phyloP scores from a whole-genome alignment of 352 stramenopile species.

The Blastocystis sp. region DNA sequence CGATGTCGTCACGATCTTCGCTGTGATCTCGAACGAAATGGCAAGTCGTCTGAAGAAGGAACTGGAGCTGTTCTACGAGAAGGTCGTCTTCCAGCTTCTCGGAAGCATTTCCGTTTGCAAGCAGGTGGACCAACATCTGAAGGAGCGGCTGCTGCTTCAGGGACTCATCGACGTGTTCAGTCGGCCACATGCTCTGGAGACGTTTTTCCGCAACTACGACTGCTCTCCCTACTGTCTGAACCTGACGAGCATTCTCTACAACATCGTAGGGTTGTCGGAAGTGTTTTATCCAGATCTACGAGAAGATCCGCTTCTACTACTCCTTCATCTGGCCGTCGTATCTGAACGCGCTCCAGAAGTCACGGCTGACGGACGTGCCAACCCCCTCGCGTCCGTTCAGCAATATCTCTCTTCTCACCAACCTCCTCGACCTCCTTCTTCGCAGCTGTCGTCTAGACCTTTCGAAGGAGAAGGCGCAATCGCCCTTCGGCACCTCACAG shows the following conservation, averaged over 20 bases:
- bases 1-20: slow-evolving; percentile 30
- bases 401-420: background rate
- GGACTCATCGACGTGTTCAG: background rate
- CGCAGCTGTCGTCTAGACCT: background rate
- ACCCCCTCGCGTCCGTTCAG: background rate
- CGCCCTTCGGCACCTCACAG: background rate
- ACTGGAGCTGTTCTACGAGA: slow-evolving; percentile 45
- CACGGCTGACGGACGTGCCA: background rate
- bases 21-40: background rate
- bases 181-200: background rate
- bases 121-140: background rate
- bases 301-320: slow-evolving; percentile 32
- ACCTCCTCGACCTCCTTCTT: background rate
- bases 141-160: slow-evolving; percentile 11
- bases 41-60: slow-evolving; percentile 19
- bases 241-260: slow-evolving; percentile 22
- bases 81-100: slow-evolving; percentile 40
- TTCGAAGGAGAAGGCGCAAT: background rate
- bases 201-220: slow-evolving; percentile 34
- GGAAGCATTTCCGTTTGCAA: slow-evolving; percentile 5
- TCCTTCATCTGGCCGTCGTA: background rate
- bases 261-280: background rate
- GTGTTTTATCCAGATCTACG: background rate
- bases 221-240: slow-evolving; percentile 26
- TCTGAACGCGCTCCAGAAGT: background rate